Evolutionary conservation across 176 grass and related monocot species (phyloP), one percentile per base, ranked within the genome.

Genomic region (Cocos nucifera): DNA sequence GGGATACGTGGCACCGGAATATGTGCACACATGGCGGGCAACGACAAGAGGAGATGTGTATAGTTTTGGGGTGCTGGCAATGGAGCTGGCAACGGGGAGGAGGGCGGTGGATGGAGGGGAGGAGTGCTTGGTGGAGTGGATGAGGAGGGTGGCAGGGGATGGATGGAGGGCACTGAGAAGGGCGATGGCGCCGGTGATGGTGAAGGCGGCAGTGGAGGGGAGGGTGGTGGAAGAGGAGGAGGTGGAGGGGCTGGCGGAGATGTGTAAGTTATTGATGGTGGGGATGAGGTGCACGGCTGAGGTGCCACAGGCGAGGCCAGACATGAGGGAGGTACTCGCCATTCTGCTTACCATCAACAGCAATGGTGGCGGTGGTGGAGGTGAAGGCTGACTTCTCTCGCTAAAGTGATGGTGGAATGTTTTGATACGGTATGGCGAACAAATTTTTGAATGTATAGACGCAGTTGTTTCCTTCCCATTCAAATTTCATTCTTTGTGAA

Each of bases 1-100:
- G 17, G 93, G 93, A 9, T 97, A 97, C 74, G 93, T 97, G 63
- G 93, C 87, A 0, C 93, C 87, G 7, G 93, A 97, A 63, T 97
- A 97, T 49, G 75, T 64, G 0, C 93, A 91, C 25, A 97, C 84
- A 16, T 97, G 93, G 93, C 82, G 76, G 56, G 93, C 88, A 15
- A 92, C 93, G 4, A 97, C 87, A 1, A 87, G 84, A 0, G 87
- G 93, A 15, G 93, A 97, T 64, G 87, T 91, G 69, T 97, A 97
- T 62, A 97, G 87, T 66, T 97, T 82, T 35, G 93, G 93, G 15
- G 84, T 97, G 58, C 74, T 97, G 4, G 75, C 81, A 0, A 91
- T 91, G 87, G 93, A 97, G 82, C 77, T 97, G 59, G 78, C 87
- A 20, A 85, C 87, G 3, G 87, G 81, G 0, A 69, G 93, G 0